Conservation (phyloP, 805 yeast species). For the Kodamaea restingae region DNA sequence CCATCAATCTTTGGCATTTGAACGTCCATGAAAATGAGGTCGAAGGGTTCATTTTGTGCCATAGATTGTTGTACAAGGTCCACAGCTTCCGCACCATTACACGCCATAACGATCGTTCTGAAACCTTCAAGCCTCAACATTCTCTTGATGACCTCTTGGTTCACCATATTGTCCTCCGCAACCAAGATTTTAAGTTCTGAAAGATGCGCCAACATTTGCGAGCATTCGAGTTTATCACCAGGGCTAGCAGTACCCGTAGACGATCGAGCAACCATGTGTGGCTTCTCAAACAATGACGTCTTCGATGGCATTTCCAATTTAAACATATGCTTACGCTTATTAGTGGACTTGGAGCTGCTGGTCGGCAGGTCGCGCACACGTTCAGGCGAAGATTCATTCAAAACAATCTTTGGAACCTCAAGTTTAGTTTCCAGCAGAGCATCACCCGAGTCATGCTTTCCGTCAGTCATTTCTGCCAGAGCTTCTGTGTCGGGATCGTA, state of each 20-base stretch:
- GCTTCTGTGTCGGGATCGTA: not conserved
- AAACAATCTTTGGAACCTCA: constrained; percentile 3
- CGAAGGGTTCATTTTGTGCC: constrained; percentile 44
- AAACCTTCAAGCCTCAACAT: constrained; percentile 87
- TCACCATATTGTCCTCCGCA: constrained; percentile 92
- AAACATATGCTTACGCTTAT: not conserved
- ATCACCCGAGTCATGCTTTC: not conserved
- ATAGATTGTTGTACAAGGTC: constrained; percentile 52
- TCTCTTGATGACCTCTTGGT: constrained; percentile 88
- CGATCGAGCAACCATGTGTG: constrained; percentile 41
- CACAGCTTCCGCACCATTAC: constrained; percentile 89
- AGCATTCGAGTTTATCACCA: constrained; percentile 13
- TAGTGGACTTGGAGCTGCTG: constrained; percentile 1
- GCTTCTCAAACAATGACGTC: constrained; percentile 34
- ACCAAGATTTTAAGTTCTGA: constrained; percentile 57
- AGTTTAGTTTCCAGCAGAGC: not conserved
- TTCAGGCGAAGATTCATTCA: constrained; percentile 1
- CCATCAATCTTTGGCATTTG: constrained; percentile 97
- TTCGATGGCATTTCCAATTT: constrained; percentile 9
- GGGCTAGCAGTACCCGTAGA: constrained; percentile 50
- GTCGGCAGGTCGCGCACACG: constrained; percentile 3
- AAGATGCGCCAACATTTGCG: constrained; percentile 23
- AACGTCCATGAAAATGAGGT: constrained; percentile 90
- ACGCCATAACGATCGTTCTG: constrained; percentile 66
- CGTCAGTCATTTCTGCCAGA: constrained; percentile 1